Percentiles rank a stretch among this genome's conserved stretches.
These are phyloP conservation scores for Sambucus nigra DNA, from an alignment of 129 eudicot genomes.

Conservation along the genomic window DNA sequence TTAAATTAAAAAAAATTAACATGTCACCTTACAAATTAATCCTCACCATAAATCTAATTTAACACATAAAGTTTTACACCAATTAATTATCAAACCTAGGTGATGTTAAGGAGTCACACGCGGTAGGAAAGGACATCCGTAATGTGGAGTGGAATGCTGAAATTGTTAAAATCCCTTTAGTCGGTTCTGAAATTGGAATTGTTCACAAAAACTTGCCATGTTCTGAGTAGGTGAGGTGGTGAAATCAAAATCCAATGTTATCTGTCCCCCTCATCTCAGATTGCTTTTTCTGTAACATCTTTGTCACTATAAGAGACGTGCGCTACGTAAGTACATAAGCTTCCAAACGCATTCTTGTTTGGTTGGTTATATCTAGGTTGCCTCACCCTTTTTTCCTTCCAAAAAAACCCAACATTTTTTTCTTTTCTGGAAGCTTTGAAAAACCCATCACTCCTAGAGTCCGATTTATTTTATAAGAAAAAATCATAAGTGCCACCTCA, in stretches of 20 bases:
- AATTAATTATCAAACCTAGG: too few species aligned
- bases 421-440: not conserved
- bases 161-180: not conserved
- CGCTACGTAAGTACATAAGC: not conserved
- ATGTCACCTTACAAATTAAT: too few species aligned
- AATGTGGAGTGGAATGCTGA: not conserved
- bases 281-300: too few species aligned
- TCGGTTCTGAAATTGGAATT: not conserved
- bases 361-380: too few species aligned
- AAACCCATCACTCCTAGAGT: too few species aligned
- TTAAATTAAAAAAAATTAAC: too few species aligned
- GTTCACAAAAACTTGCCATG: not conserved
- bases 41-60: too few species aligned
- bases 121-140: not conserved
- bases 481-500: too few species aligned
- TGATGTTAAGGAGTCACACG: too few species aligned
- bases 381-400: too few species aligned
- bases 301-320: not conserved
- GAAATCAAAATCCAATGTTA: not conserved
- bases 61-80: too few species aligned
- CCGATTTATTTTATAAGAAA: too few species aligned
- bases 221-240: not conserved
- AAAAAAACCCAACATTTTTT: not conserved
- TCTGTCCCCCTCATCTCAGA: not conserved
- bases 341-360: not conserved